Conservation (phyloP, 495 filamentous ascomycete species). For the Neurospora sp. region DNA sequence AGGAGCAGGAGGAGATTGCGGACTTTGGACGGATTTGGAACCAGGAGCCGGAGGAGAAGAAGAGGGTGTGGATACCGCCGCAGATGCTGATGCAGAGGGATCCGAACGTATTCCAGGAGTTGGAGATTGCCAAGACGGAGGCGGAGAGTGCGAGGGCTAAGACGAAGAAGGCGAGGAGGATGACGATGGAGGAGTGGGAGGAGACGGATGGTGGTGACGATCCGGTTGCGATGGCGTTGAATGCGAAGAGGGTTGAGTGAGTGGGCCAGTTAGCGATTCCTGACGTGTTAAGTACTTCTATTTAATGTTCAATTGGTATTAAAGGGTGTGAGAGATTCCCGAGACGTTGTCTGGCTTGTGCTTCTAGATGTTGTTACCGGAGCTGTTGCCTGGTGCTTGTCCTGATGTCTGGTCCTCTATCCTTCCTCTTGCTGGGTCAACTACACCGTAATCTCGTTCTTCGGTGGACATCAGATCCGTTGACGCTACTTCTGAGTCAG, state of each 20-base stretch:
- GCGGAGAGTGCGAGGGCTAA: neutral
- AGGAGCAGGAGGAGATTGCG: neutral
- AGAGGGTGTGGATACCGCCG: neutral
- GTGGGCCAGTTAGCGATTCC: neutral
- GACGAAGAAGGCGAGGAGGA: neutral
- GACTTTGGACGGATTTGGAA: neutral
- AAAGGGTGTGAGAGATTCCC: neutral
- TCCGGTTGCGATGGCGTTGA: neutral
- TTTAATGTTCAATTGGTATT: neutral
- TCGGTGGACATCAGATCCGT: neutral
- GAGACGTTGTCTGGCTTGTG: neutral
- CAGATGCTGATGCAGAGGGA: neutral
- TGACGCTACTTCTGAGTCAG: neutral
- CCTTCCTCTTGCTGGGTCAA: neutral
- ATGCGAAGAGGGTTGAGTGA: neutral
- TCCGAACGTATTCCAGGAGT: neutral
- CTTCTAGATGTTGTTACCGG: neutral
- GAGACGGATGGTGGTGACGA: neutral
- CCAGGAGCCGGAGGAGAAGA: neutral
- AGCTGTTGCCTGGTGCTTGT: neutral
- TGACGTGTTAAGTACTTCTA: neutral
- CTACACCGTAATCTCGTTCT: neutral
- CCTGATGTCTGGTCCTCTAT: neutral
- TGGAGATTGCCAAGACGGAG: neutral
- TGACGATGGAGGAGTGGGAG: neutral